These are phyloP conservation scores for Pseudoneurospora amorphoporcata DNA, from an alignment of 495 filamentous ascomycete species.

Conservation along the genomic window DNA sequence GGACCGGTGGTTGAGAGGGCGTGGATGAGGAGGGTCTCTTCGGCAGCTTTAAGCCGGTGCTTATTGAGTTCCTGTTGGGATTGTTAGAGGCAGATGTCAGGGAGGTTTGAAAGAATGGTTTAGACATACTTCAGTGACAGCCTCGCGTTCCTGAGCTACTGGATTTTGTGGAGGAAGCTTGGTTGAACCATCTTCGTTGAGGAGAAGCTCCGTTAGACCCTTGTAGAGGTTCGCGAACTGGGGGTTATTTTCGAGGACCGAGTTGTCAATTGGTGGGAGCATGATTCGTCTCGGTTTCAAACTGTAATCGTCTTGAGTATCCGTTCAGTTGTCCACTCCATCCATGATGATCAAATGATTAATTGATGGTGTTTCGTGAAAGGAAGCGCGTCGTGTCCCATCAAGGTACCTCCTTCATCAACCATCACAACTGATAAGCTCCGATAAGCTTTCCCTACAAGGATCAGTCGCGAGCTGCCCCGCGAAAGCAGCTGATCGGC, in stretches of 20 bases:
- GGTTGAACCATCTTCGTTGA: constrained; percentile 55
- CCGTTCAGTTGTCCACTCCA: not conserved
- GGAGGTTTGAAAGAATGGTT: not conserved
- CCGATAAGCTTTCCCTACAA: not conserved
- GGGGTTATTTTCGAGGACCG: constrained; percentile 51
- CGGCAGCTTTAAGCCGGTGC: constrained; percentile 30
- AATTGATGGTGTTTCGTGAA: not conserved
- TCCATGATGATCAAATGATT: not conserved
- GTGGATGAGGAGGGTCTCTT: constrained; percentile 28
- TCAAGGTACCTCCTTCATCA: not conserved
- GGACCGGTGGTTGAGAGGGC: constrained; percentile 20
- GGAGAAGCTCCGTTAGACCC: constrained; percentile 44
- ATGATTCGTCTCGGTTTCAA: constrained; percentile 28
- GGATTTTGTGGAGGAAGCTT: constrained; percentile 31
- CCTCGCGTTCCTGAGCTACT: constrained; percentile 42
- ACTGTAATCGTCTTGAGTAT: not conserved
- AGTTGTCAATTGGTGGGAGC: constrained; percentile 55
- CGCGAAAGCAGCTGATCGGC: not conserved
- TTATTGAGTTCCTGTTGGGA: constrained; percentile 28
- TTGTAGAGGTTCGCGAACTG: constrained; percentile 55
- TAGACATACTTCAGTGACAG: constrained; percentile 38
- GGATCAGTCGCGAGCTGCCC: not conserved
- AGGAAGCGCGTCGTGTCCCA: not conserved
- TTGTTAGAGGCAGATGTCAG: not conserved
- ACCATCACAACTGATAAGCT: not conserved